Percentiles rank a stretch among this genome's conserved stretches.
Evolutionary conservation across 495 filamentous ascomycete genomes (phyloP).

Genomic region (Aspergillus diversus): DNA sequence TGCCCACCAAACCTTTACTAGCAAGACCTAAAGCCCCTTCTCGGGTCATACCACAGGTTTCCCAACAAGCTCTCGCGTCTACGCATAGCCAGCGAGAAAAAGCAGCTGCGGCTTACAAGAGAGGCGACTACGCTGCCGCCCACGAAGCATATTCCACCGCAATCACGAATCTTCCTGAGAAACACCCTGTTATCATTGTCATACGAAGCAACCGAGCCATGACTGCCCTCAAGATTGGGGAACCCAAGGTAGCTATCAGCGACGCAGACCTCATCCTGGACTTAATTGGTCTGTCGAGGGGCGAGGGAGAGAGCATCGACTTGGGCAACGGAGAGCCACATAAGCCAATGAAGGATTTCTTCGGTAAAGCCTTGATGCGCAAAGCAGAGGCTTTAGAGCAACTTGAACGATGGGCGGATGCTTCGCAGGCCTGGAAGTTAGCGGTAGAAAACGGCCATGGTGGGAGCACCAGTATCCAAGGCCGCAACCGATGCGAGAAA

Average conservation of each 20-base stretch:
- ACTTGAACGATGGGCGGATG: constrained; percentile 90
- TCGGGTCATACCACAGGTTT: constrained; percentile 69
- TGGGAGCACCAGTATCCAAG: constrained; percentile 78
- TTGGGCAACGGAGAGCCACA: constrained; percentile 63
- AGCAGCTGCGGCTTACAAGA: constrained; percentile 87
- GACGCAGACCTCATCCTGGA: constrained; percentile 82
- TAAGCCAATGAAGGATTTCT: constrained; percentile 92
- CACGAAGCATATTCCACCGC: constrained; percentile 81
- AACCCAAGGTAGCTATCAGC: constrained; percentile 78
- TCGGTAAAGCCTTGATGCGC: constrained; percentile 86
- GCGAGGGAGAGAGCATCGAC: constrained; percentile 77
- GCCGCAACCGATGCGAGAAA: constrained; percentile 88
- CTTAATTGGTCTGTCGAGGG: constrained; percentile 77
- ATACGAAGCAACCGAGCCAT: constrained; percentile 91
- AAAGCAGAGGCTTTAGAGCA: constrained; percentile 97
- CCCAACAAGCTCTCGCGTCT: constrained; percentile 66
- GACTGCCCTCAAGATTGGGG: constrained; percentile 84
- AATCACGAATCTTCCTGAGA: constrained; percentile 69
- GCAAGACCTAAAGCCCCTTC: constrained; percentile 55
- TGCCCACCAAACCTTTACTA: constrained; percentile 39
- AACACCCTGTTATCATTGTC: constrained; percentile 84
- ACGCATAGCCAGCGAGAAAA: constrained; percentile 76
- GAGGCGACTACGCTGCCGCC: constrained; percentile 86
- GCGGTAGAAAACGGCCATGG: constrained; percentile 85
- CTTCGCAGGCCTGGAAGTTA: constrained; percentile 74